phyloP scores from a whole-genome alignment of 257 asterid genomes.

The Gentiana macrophylla region DNA sequence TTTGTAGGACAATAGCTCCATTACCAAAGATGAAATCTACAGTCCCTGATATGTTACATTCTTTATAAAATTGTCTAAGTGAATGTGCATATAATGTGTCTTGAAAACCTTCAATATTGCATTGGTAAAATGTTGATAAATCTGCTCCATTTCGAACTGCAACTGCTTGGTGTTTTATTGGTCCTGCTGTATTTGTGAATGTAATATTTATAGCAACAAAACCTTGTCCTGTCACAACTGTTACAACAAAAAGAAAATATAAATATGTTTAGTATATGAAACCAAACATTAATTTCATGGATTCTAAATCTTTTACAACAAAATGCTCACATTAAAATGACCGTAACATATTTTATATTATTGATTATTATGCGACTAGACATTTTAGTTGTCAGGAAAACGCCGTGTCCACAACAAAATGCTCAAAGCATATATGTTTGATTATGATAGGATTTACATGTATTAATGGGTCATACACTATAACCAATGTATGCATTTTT shows the following conservation, averaged over 20 bases:
- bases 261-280: background rate
- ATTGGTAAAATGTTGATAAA: slow-evolving; percentile 46
- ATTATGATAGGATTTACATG: too few relatives aligned
- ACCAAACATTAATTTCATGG: too few relatives aligned
- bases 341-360: too few relatives aligned
- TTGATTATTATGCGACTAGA: too few relatives aligned
- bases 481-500: too few relatives aligned
- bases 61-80: slow-evolving; percentile 50
- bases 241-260: background rate
- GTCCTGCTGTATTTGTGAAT: slow-evolving; percentile 61
- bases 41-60: slow-evolving; percentile 57
- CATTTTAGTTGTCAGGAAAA: too few relatives aligned
- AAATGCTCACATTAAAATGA: too few relatives aligned
- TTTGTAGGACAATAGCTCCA: slow-evolving; percentile 47
- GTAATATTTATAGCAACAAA: slow-evolving; percentile 46
- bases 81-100: slow-evolving; percentile 63
- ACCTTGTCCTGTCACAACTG: slow-evolving; percentile 42
- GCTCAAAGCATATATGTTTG: too few relatives aligned
- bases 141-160: slow-evolving; percentile 65
- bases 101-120: slow-evolving; percentile 70
- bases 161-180: slow-evolving; percentile 59
- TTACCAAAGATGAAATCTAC: slow-evolving; percentile 74
- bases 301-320: too few relatives aligned
- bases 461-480: too few relatives aligned
- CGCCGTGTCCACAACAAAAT: too few relatives aligned